phyloP scores from a whole-genome alignment of 805 yeast species.

The Candida lessepsii region DNA sequence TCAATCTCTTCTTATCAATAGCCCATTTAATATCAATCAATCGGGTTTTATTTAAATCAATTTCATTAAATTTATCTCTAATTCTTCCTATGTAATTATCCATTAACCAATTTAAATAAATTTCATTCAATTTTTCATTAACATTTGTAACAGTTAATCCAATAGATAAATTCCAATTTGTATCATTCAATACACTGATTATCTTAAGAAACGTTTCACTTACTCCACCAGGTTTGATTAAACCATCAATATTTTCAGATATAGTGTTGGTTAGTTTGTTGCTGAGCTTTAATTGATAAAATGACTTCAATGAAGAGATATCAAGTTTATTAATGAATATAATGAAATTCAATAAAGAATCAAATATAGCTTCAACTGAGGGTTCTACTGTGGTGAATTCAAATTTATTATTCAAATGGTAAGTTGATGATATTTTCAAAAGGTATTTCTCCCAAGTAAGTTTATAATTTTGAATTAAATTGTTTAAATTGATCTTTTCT shows the following conservation, averaged over 20 bases:
- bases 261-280: conserved; percentile 26
- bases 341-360: conserved; percentile 27
- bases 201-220: conserved; percentile 15
- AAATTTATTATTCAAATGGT: neutral
- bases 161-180: conserved; percentile 27
- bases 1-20: conserved; percentile 12
- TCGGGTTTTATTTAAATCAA: conserved; percentile 11
- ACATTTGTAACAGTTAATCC: conserved; percentile 17
- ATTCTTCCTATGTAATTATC: conserved; percentile 33
- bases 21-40: conserved; percentile 17
- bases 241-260: conserved; percentile 28
- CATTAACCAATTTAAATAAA: conserved; percentile 31
- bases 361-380: conserved; percentile 14
- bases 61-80: conserved; percentile 19
- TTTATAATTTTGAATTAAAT: conserved; percentile 13
- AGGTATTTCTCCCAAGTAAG: conserved; percentile 13
- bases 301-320: conserved; percentile 23
- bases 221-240: conserved; percentile 18
- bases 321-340: conserved; percentile 28
- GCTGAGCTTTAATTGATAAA: conserved; percentile 24
- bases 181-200: conserved; percentile 11
- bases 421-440: conserved; percentile 1
- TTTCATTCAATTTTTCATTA: conserved; percentile 24
- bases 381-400: neutral
- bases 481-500: conserved; percentile 12